These are phyloP conservation scores for Populus tomentosa DNA, from an alignment of 441 rosid genomes.

Conservation along the genomic window DNA sequence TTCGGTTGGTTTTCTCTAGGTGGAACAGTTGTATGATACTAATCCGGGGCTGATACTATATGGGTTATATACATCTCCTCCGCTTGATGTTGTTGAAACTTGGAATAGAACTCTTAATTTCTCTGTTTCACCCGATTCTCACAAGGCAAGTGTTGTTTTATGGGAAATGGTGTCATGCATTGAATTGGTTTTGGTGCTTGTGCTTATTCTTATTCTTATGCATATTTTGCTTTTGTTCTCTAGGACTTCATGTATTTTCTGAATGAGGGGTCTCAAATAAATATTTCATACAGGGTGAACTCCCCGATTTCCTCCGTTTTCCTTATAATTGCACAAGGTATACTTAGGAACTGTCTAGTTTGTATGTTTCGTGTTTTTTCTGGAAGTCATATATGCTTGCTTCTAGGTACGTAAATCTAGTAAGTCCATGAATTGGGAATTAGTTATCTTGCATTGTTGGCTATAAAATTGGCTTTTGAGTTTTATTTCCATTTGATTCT, in stretches of 20 bases:
- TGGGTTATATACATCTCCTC: constrained; percentile 57
- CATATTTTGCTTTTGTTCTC: constrained; percentile 1
- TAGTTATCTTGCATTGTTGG: not conserved
- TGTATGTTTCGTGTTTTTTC: not conserved
- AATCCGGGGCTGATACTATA: constrained; percentile 41
- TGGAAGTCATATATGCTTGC: not conserved
- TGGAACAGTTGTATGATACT: constrained; percentile 38
- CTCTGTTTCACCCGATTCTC: constrained; percentile 43
- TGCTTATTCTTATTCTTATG: not conserved
- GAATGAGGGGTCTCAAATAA: constrained; percentile 58
- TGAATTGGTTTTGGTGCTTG: not conserved
- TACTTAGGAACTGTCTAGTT: not conserved
- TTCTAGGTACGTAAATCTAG: not conserved
- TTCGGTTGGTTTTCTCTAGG: constrained; percentile 37
- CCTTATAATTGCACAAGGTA: constrained; percentile 73
- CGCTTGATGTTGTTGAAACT: constrained; percentile 42
- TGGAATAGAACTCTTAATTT: constrained; percentile 43
- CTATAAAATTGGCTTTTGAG: not conserved
- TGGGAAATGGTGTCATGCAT: not conserved
- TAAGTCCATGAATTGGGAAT: not conserved
- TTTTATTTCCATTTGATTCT: constrained; percentile 17
- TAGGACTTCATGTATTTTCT: constrained; percentile 66
- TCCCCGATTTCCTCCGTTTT: constrained; percentile 41
- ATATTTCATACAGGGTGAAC: constrained; percentile 55
- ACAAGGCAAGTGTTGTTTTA: constrained; percentile 46